Base-by-base conservation (phyloP, 73 alveolate genomes). In the Stentor roeselii region DNA sequence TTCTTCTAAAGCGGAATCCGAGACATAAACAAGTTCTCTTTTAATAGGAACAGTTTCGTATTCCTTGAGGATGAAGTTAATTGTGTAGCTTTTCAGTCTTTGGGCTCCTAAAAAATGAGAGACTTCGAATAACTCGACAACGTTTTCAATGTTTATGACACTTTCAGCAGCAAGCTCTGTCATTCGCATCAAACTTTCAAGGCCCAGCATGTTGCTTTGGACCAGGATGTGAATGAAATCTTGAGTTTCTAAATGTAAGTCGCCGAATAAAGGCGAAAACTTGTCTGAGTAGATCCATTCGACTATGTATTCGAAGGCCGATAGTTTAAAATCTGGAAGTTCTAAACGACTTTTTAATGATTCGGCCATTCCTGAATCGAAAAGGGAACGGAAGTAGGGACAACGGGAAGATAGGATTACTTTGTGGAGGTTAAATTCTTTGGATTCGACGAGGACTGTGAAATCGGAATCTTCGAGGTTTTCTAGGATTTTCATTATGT, bases 241-340 rank as follows among this genome's bases (percentile, higher is more conserved):
- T 3, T 88, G 84, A 6, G 59, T 39, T 27, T 15, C 78, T 1
- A 76, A 15, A 11, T 34, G 30, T 42, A 78, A 6, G 75, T 75
- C 32, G 41, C 39, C 27, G 39, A 76, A 76, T 21, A 76, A 38
- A 21, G 84, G 84, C 14, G 36, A 37, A 39, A 76, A 76, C 39
- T 76, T 76, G 76, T 90, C 95, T 40, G 95, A 82, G 89, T 90
- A 90, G 60, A 90, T 87, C 82, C 75, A 90, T n/a, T 82, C 86
- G 21, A 90, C 60, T 37, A 90, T 87, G 78, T 6, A 15, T 50
- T 76, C 42, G 60, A 90, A 90, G 11, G 89, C 87, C 60, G 31
- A 37, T 34, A 86, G 60, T 4, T 38, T 11, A 21, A 89, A 80
- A 60, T 87, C 95, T 36, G 38, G 60, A 35, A 90, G 67, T 32